These are phyloP conservation scores for Phialophora tarda DNA, from an alignment of 2,329 filamentous ascomycete genomes.

Conservation along the genomic window DNA sequence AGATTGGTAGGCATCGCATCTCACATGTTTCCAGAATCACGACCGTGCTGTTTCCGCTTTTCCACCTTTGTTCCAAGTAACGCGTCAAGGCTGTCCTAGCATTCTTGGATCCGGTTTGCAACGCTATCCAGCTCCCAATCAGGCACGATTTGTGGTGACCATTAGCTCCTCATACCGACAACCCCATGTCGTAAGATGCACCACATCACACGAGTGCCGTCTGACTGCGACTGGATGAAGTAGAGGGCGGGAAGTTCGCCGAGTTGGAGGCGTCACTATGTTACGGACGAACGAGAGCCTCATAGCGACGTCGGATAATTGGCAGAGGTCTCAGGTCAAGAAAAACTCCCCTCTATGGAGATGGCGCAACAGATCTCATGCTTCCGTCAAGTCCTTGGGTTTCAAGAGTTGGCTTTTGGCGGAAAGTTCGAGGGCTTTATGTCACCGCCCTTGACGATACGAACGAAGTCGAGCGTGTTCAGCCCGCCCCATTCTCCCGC, in stretches of 20 bases:
- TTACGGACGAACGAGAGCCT: background rate
- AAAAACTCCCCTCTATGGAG: background rate
- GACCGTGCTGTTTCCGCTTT: background rate
- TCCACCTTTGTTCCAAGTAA: background rate
- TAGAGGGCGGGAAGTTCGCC: too few species aligned
- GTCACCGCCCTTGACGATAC: constrained; percentile 69
- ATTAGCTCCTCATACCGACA: background rate
- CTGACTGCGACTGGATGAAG: background rate
- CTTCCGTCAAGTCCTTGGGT: too few species aligned
- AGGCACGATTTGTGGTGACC: background rate
- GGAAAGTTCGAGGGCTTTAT: constrained; percentile 78
- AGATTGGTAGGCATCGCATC: background rate
- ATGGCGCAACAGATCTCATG: background rate
- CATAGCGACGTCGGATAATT: background rate
- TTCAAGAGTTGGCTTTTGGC: constrained; percentile 63
- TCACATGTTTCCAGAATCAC: background rate
- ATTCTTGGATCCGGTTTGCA: background rate
- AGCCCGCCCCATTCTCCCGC: constrained; percentile 84
- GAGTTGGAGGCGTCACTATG: background rate
- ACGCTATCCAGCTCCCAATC: background rate
- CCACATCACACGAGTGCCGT: background rate
- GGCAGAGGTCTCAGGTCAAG: background rate
- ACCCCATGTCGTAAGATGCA: background rate
- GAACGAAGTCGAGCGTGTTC: constrained; percentile 75
- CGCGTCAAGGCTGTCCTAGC: background rate